Evolutionary conservation across 306 rosid genomes (phyloP), one percentile per base, ranked within the genome.

Genomic region (Hippophae tibetana): DNA sequence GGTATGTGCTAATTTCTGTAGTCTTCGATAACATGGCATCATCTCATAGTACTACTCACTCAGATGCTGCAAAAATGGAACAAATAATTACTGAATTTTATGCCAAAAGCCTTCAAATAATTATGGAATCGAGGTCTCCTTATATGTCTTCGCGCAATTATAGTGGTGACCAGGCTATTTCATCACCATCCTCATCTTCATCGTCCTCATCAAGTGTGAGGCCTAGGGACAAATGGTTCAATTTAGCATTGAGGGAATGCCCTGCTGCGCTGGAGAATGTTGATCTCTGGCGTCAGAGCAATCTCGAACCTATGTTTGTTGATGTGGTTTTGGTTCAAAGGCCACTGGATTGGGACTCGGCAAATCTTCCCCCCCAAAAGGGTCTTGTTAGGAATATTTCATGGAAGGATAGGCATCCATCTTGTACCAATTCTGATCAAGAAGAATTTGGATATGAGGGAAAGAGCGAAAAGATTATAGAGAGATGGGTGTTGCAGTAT

Each of bases 181-280:
- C 80, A 0, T 85, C 98, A 2, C 95, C 92, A 0, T 87, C 87
- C 2, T 85, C 96, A 0, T 82, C 95, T 6, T 70, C 89, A 1
- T 79, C 90, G 0, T 84, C 95, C 8, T 79, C 96, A 1, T 83
- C 95, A 0, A 83, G 94, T 47, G 86, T 85, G 78, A 66, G 82
- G 75, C 87, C 84, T 2, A 82, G 90, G 81, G 94, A 90, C 62
- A 87, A 82, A 69, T 85, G 96, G 96, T 90, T 90, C 68, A 87
- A 87, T 81, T 73, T 87, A 59, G 87, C 96, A 0, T 75, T 85
- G 5, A 71, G 87, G 61, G 92, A 85, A 63, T 83, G 94, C 66
- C 81, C 92, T 48, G 82, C 73, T 0, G 86, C 84, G 1, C 25
- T 90, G 5, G 89, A 83, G 69, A 85, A 83, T 38, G 66, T 74